Base-by-base conservation (phyloP, 306 rosid genomes). In the Trifolium fragiferum region DNA sequence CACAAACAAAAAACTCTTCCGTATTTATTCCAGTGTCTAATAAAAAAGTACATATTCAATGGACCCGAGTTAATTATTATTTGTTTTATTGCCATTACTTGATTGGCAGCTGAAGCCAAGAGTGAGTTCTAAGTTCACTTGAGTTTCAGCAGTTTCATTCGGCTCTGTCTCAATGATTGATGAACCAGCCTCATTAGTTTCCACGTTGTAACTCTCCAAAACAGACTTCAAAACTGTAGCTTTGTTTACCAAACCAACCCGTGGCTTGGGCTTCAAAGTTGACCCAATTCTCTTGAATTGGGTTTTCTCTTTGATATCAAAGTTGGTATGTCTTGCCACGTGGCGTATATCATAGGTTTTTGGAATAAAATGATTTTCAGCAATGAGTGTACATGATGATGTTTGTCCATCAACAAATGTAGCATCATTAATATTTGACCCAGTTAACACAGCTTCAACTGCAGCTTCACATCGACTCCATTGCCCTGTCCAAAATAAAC, bases 381-480 rank as follows among this genome's bases (percentile, higher is more conserved):
- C 46, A n/a, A 32, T 49, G 7, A 53, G 38, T 9, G 74, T 41
- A 66, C 49, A 40, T 0, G 18, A 15, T 8, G 4, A 7, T 8
- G 0, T 16, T 0, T 3, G 62, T 51, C 21, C 50, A 65, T 64
- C 67, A 32, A 16, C 14, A 40, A 0, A 2, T 16, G 38, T 11
- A 44, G 62, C 25, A 11, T 23, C 83, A 10, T 8, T 12, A 18
- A 78, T 87, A 55, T 72, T 72, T 7, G 70, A 47, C 1, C 97
- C 95, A 12, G 33, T 43, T n/a, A 92, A 47, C 37, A 86, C 91
- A 0, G 89, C 83, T 2, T 85, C 88, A 15, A 92, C 91, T 12
- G 93, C 91, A 2, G 90, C 88, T 76, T 89, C 87, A 63, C 91
- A 88, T 25, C 72, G 78, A 16, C n/a, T 76, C 89, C 90, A 92